These are phyloP conservation scores for Rhododendron henanense DNA, from an alignment of 148 eudicot species.

Conservation along the genomic window DNA sequence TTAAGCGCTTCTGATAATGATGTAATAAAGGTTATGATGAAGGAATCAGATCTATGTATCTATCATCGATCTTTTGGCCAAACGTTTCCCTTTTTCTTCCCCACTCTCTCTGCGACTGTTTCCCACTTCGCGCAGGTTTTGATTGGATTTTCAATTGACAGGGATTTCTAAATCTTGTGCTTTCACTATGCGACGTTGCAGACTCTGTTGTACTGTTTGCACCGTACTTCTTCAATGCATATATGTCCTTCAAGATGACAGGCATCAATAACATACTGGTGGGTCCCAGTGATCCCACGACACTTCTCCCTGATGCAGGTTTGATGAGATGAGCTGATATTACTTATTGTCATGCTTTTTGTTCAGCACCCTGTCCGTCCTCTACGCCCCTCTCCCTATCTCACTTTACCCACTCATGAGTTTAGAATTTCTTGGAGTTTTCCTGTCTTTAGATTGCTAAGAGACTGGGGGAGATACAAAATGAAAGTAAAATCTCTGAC, in stretches of 20 bases:
- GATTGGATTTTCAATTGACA: slow-evolving; percentile 9
- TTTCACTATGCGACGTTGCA: slow-evolving; percentile 26
- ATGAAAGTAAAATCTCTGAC: neutral
- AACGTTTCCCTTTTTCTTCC: neutral
- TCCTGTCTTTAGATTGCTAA: neutral
- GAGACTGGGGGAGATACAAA: neutral
- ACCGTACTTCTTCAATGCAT: slow-evolving; percentile 39
- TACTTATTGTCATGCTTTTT: neutral
- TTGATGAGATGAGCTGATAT: neutral
- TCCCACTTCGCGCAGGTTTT: neutral
- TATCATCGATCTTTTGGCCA: neutral
- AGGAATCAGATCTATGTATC: neutral
- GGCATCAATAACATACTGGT: slow-evolving; percentile 33
- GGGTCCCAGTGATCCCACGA: slow-evolving; percentile 29
- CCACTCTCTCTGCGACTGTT: neutral
- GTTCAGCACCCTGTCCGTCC: neutral
- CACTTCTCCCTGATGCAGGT: slow-evolving; percentile 37
- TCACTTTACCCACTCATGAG: neutral
- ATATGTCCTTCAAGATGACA: slow-evolving; percentile 29
- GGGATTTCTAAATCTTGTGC: slow-evolving; percentile 34
- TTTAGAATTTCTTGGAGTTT: neutral
- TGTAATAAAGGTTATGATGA: neutral
- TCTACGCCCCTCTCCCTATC: neutral
- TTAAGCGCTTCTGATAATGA: neutral
- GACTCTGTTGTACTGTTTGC: slow-evolving; percentile 36